A percentile compares a stretch with the other conserved stretches of the same genome.
Evolutionary conservation across 495 filamentous ascomycete genomes (phyloP).

Genomic region (Daldinia vernicosa): DNA sequence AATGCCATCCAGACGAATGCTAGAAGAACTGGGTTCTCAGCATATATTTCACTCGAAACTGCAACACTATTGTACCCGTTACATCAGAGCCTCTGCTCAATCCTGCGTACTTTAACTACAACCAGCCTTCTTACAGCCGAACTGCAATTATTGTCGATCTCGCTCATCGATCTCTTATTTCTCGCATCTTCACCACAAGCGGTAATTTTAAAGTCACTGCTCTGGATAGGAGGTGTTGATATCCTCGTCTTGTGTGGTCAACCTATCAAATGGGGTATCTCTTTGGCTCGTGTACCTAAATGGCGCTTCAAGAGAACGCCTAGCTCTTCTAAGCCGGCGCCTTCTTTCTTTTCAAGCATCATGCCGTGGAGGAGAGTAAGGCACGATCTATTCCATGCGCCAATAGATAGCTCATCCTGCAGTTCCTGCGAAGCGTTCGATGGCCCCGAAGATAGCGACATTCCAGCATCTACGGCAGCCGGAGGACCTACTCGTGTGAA

Average conservation of each 20-base stretch:
- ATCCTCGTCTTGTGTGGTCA: slow-evolving; percentile 76
- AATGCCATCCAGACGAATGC: not conserved
- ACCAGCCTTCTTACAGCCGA: slow-evolving; percentile 88
- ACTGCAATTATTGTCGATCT: slow-evolving; percentile 82
- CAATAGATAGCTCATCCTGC: slow-evolving; percentile 45
- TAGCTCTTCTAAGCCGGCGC: slow-evolving; percentile 38
- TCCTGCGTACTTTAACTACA: slow-evolving; percentile 80
- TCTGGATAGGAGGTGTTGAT: slow-evolving; percentile 88
- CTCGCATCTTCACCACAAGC: slow-evolving; percentile 84
- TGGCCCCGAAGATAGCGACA: slow-evolving; percentile 39
- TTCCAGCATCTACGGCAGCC: slow-evolving; percentile 1
- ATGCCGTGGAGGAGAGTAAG: slow-evolving; percentile 46
- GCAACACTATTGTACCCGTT: slow-evolving; percentile 81
- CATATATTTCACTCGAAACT: slow-evolving; percentile 63
- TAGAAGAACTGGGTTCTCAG: not conserved
- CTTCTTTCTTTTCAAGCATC: slow-evolving; percentile 41
- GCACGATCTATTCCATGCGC: slow-evolving; percentile 44
- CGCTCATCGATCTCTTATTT: slow-evolving; percentile 83
- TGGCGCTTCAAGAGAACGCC: slow-evolving; percentile 79
- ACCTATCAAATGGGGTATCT: slow-evolving; percentile 85
- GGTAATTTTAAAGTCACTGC: slow-evolving; percentile 78
- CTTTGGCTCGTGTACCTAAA: slow-evolving; percentile 84
- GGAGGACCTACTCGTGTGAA: slow-evolving; percentile 22
- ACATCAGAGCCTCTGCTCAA: slow-evolving; percentile 79
- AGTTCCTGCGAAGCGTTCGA: slow-evolving; percentile 47